These are phyloP conservation scores for Sclerotinia borealis DNA, from an alignment of 2,329 filamentous ascomycete species.

Conservation along the genomic window DNA sequence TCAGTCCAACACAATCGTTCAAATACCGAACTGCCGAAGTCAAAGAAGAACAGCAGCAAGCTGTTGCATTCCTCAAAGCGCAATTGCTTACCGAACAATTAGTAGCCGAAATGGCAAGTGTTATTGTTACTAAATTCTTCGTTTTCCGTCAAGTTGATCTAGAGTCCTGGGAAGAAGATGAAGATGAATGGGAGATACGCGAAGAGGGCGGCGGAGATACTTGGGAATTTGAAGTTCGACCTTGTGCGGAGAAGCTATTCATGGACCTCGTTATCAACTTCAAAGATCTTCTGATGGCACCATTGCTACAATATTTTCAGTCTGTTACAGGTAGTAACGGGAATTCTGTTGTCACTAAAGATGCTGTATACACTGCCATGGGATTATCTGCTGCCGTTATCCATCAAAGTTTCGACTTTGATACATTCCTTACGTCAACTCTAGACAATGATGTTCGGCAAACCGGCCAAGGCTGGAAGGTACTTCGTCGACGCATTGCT, in stretches of 20 bases:
- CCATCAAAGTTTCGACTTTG: slow-evolving; percentile 72
- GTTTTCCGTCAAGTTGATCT: slow-evolving; percentile 80
- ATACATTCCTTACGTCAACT: slow-evolving; percentile 67
- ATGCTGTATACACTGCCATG: slow-evolving; percentile 91
- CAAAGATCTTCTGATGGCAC: slow-evolving; percentile 73
- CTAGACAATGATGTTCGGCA: slow-evolving; percentile 73
- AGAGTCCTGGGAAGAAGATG: slow-evolving; percentile 87
- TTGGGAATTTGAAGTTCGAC: slow-evolving; percentile 87
- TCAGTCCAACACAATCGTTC: slow-evolving; percentile 74
- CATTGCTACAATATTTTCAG: slow-evolving; percentile 76
- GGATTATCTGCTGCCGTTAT: slow-evolving; percentile 77
- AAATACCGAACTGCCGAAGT: slow-evolving; percentile 70
- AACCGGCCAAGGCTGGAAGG: slow-evolving; percentile 58
- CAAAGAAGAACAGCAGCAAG: slow-evolving; percentile 68
- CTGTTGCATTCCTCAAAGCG: slow-evolving; percentile 62
- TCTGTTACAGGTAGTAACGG: slow-evolving; percentile 59
- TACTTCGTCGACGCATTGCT: slow-evolving; percentile 79
- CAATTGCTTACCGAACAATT: slow-evolving; percentile 72
- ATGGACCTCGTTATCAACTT: slow-evolving; percentile 85
- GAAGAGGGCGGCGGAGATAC: slow-evolving; percentile 80
- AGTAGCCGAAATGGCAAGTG: slow-evolving; percentile 74
- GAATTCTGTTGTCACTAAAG: slow-evolving; percentile 73
- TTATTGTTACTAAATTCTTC: slow-evolving; percentile 82
- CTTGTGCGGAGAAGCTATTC: slow-evolving; percentile 90
- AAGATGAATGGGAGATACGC: slow-evolving; percentile 89